These are phyloP conservation scores for Hibiscus mutabilis DNA, from an alignment of 345 rosid genomes.

Conservation along the genomic window DNA sequence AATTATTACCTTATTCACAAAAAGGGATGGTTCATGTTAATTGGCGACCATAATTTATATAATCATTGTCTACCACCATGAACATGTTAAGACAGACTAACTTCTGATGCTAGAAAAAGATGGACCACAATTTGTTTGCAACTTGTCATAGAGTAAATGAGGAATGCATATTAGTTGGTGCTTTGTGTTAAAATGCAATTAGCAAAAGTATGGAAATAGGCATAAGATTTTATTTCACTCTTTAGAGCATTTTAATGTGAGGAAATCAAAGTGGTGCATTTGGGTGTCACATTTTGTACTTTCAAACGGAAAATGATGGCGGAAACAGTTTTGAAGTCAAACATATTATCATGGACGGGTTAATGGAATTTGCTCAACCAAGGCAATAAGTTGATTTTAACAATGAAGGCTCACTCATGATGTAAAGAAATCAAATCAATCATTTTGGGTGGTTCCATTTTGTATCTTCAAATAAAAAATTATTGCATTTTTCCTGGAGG, in stretches of 20 bases:
- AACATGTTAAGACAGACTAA: neutral
- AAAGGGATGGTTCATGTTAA: neutral
- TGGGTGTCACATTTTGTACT: neutral
- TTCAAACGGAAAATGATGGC: neutral
- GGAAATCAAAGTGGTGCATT: neutral
- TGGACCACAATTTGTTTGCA: neutral
- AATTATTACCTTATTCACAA: neutral
- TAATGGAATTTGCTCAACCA: constrained; percentile 6
- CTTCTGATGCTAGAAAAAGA: neutral
- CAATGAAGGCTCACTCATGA: neutral
- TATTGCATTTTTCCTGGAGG: neutral
- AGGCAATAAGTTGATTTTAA: neutral
- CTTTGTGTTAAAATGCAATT: neutral
- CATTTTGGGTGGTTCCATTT: neutral
- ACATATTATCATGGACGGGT: neutral
- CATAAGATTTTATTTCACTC: neutral
- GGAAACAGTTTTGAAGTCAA: neutral
- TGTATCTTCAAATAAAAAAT: neutral
- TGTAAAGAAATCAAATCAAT: neutral
- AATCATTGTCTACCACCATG: neutral
- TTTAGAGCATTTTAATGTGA: neutral
- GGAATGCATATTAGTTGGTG: neutral
- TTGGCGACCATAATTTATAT: neutral
- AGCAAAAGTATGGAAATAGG: neutral
- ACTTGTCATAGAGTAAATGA: neutral